Base-by-base conservation (phyloP, 1,284 basidiomycete genomes). In the Ganoderma boninense region DNA sequence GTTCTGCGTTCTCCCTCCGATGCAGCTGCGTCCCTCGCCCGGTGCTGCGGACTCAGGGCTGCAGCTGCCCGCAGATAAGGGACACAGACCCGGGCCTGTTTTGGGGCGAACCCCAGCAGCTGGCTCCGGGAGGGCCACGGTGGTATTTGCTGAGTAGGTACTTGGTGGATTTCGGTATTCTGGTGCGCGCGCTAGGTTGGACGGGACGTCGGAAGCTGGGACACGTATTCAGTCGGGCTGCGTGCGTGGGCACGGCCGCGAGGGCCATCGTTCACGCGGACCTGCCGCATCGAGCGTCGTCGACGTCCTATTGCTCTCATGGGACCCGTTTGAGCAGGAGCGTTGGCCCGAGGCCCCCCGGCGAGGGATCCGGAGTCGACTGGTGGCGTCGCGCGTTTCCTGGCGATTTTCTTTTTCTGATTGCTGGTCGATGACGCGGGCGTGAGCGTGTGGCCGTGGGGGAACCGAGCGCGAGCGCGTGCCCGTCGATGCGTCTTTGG, bases 301-400 rank as follows among this genome's bases (percentile, higher is more conserved):
- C 56, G 44, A 26, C 26, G 46, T 29, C 38, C 63, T 64, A 64
- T 67, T 40, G 59, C 66, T 64, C 49, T 38, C 65, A 40, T 61
- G 23, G 40, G 13, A 23, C 66, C 59, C 40, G 56, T 69, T 64
- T 40, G 68, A 59, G 64, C 43, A 65, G 44, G 56, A 26, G 60
- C 38, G 40, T 40, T 42, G 60, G 64, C 46, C 49, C 49, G 49
- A 52, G 46, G 20, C 20, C n/a, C n/a, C 11, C 64, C 62, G 65
- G 65, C 63, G 57, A 64, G 69, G 68, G 26, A 16, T 62, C 70
- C 72, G 75, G 69, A 64, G 61, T 71, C 71, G 73, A 71, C 69
- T 62, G 71, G 73, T 72, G 75, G 73, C 75, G 72, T 71, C 64
- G 68, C 69, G 67, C 64, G 64, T 76, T 7, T 38, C 38, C 38